These are phyloP conservation scores for Chrysoporthe austroafricana DNA, from an alignment of 2,329 filamentous ascomycete species.

Conservation along the genomic window DNA sequence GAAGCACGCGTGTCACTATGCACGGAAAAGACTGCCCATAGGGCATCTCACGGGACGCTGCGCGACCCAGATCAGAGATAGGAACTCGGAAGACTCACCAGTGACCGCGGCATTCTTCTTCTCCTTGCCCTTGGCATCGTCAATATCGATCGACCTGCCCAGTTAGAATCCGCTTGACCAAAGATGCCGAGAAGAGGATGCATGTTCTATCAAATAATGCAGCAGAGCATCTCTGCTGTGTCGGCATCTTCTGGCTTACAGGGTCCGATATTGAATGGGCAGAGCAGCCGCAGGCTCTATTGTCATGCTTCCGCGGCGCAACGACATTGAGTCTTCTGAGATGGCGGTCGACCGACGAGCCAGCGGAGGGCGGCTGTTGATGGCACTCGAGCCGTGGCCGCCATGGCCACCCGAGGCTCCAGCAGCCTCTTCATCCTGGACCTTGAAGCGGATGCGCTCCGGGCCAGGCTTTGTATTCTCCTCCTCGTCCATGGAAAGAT, in stretches of 20 bases:
- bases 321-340: constrained; percentile 22
- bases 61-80: neutral
- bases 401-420: neutral
- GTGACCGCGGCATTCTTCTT: constrained; percentile 50
- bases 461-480: constrained; percentile 8
- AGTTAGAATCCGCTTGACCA: constrained; percentile 24
- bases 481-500: constrained; percentile 20
- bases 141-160: constrained; percentile 57
- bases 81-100: constrained; percentile 38
- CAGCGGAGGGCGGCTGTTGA: neutral
- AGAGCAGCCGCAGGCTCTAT: constrained; percentile 48
- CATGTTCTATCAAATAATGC: neutral
- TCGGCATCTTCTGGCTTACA: constrained; percentile 41
- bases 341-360: constrained; percentile 20
- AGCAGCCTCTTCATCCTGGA: constrained; percentile 16
- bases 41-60: neutral
- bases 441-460: constrained; percentile 25
- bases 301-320: constrained; percentile 21
- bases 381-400: constrained; percentile 4
- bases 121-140: constrained; percentile 55
- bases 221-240: neutral
- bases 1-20: neutral
- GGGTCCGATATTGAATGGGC: constrained; percentile 59
- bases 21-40: neutral
- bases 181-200: constrained; percentile 12